These are phyloP conservation scores for Escallonia rubra DNA, from an alignment of 129 eudicot genomes.

Conservation along the genomic window DNA sequence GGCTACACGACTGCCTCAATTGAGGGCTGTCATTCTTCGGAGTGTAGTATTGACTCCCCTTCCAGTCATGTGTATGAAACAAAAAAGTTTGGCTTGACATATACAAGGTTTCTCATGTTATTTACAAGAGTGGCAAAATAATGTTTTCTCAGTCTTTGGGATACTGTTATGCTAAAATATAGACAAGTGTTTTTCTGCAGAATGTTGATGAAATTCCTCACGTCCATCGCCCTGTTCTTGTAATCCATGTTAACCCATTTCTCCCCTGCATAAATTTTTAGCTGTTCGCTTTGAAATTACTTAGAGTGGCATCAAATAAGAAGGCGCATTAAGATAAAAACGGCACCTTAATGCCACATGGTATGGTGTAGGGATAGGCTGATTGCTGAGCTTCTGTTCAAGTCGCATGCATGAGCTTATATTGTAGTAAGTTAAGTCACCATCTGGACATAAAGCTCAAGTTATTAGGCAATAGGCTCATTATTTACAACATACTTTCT, in stretches of 20 bases:
- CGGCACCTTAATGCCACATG: too few relatives aligned
- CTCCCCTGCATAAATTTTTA: not conserved
- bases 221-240: conserved; percentile 36
- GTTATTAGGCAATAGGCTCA: too few relatives aligned
- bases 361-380: too few relatives aligned
- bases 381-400: too few relatives aligned
- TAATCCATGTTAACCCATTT: conserved; percentile 32
- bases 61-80: conserved; percentile 37
- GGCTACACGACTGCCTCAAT: conserved; percentile 33
- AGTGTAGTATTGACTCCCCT: conserved; percentile 32
- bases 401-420: too few relatives aligned
- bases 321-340: too few relatives aligned
- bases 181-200: conserved; percentile 21
- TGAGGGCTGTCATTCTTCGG: conserved; percentile 36
- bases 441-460: too few relatives aligned
- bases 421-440: too few relatives aligned
- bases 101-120: conserved; percentile 25
- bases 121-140: not conserved
- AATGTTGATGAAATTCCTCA: conserved; percentile 33
- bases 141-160: not conserved
- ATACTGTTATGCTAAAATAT: too few relatives aligned
- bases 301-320: too few relatives aligned
- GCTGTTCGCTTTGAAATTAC: too few relatives aligned
- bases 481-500: too few relatives aligned
- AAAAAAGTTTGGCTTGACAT: conserved; percentile 41